Evolutionary conservation across 1,284 basidiomycete species (phyloP).

Genomic region (Ceratobasidium sp.): DNA sequence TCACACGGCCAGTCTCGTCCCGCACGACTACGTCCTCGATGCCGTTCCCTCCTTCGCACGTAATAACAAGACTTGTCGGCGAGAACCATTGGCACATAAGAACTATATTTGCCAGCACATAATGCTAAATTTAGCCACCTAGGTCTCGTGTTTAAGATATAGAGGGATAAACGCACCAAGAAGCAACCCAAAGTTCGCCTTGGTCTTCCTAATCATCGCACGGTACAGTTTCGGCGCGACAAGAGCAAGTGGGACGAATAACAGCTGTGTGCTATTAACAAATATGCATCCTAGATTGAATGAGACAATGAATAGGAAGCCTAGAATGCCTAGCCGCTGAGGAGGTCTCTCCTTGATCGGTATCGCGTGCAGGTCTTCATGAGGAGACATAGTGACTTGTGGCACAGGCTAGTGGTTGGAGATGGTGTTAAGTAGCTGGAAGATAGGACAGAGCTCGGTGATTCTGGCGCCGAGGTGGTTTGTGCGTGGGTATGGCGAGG

Average conservation of each 20-base stretch:
- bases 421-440: neutral
- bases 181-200: conserved; percentile 83
- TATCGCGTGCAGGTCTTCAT: conserved; percentile 40
- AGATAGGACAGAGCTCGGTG: neutral
- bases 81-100: conserved; percentile 86
- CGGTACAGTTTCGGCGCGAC: conserved; percentile 70
- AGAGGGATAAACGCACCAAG: conserved; percentile 70
- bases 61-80: conserved; percentile 80
- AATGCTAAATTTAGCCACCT: conserved; percentile 2
- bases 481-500: conserved; percentile 39
- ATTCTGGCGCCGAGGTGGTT: neutral
- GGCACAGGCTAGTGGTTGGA: too few species aligned
- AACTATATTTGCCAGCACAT: conserved; percentile 62
- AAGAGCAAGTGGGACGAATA: conserved; percentile 72
- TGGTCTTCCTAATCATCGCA: conserved; percentile 80
- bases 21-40: conserved; percentile 66
- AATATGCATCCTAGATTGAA: conserved; percentile 79
- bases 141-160: neutral
- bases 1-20: conserved; percentile 68
- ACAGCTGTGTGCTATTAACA: conserved; percentile 76
- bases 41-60: conserved; percentile 70
- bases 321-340: conserved; percentile 68
- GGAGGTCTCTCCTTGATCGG: conserved; percentile 51
- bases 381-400: conserved; percentile 25
- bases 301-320: conserved; percentile 68